phyloP scores from a whole-genome alignment of 768 basidiomycete genomes.

The Leccinellum luteum region DNA sequence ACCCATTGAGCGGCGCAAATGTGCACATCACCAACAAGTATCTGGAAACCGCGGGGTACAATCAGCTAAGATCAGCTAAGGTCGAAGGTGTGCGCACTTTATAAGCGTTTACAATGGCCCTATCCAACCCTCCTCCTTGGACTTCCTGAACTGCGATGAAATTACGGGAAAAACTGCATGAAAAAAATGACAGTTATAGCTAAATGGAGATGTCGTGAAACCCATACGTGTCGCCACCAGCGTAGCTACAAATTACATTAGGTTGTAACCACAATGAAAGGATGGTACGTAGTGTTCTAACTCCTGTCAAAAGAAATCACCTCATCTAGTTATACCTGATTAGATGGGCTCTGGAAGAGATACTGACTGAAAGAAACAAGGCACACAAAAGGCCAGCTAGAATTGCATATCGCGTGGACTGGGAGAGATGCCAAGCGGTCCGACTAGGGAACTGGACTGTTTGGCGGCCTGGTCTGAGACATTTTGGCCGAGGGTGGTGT shows the following conservation, averaged over 20 bases:
- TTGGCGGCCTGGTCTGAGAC: neutral
- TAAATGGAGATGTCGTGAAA: constrained; percentile 1
- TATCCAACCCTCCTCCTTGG: constrained; percentile 79
- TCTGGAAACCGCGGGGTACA: constrained; percentile 31
- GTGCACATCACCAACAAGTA: constrained; percentile 78
- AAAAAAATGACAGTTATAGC: constrained; percentile 1
- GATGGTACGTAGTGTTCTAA: constrained; percentile 42
- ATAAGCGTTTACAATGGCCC: constrained; percentile 60
- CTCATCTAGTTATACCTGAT: constrained; percentile 3
- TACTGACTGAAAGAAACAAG: constrained; percentile 68
- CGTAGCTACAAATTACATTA: constrained; percentile 45
- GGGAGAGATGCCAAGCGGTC: constrained; percentile 63
- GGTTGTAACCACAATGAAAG: neutral
- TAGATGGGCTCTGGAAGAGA: neutral
- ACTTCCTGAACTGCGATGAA: constrained; percentile 73
- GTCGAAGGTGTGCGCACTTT: neutral
- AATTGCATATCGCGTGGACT: constrained; percentile 58
- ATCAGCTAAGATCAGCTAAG: constrained; percentile 4
- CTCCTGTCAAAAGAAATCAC: constrained; percentile 33
- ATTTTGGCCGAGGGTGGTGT: neutral
- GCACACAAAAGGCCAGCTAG: constrained; percentile 71
- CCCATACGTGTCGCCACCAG: constrained; percentile 71
- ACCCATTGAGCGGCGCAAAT: constrained; percentile 79
- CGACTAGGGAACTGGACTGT: constrained; percentile 24
- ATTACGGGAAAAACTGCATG: constrained; percentile 67